Conservation (phyloP, 805 yeast species). For the Candida schatavii region DNA sequence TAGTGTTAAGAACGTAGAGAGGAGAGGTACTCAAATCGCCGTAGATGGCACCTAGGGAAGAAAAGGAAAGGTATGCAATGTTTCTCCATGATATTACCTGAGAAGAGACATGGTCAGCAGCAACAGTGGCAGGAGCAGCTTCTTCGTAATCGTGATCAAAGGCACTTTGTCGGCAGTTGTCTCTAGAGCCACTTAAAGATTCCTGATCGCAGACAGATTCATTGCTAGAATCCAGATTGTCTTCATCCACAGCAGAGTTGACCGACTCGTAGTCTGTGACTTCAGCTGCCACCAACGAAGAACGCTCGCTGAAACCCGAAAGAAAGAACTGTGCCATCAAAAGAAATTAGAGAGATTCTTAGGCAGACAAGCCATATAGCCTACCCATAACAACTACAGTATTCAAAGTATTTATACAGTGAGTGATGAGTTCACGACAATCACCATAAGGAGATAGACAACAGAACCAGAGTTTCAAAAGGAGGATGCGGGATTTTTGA, state of each 20-base stretch:
- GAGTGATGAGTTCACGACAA: too few relatives aligned
- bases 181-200: background rate
- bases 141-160: background rate
- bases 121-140: too few relatives aligned
- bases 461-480: too few relatives aligned
- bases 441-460: too few relatives aligned
- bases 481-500: background rate
- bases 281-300: background rate
- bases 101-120: too few relatives aligned
- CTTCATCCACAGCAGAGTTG: background rate
- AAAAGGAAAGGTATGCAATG: conserved; percentile 29
- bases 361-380: too few relatives aligned
- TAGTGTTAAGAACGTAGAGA: conserved; percentile 43
- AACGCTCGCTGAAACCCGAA: background rate
- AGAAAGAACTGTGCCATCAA: background rate
- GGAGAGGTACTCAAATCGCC: conserved; percentile 67
- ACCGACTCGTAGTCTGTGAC: background rate
- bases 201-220: background rate
- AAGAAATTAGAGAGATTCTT: too few relatives aligned
- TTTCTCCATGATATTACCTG: conserved; percentile 18
- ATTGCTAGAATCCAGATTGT: background rate
- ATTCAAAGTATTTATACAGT: too few relatives aligned
- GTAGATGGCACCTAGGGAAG: conserved; percentile 57
- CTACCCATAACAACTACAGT: too few relatives aligned
- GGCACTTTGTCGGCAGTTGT: too few relatives aligned